Evolutionary conservation across 306 rosid genomes (phyloP), one percentile per base, ranked within the genome.

Genomic region (Spatholobus suberectus): DNA sequence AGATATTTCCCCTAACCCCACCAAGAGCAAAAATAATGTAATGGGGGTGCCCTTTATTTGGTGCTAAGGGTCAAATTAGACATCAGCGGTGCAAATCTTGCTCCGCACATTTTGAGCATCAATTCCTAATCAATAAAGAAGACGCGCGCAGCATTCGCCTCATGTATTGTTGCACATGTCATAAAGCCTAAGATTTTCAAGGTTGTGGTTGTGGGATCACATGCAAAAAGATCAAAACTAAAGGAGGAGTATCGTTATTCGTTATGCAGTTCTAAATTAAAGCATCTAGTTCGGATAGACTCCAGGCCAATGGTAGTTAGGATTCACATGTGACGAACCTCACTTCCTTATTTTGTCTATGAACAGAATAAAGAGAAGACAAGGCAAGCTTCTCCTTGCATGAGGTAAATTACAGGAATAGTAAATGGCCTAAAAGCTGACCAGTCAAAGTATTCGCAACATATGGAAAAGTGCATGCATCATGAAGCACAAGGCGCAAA

Each of bases 391-490:
- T 52, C 8, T 68, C 51, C 35, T 68, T 44, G 79, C 58, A 46
- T 72, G 47, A 68, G 8, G 13, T 46, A 59, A 47, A 65, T 18
- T 4, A 14, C 38, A 6, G 10, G 5, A 62, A 15, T 29, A 62
- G 23, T 18, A 62, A 63, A 63, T 58, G 41, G 40, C 69, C 82
- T 15, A 66, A 52, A 57, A 59, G 55, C 20, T 90, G 91, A 90
- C 87, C 81, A 57, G 90, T 88, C 90, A 90, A 88, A 67, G 29
- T 73, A 85, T 69, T 41, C 18, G 2, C 6, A 69, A 47, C 85
- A 79, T n/a, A n/a, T 69, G 44, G 84, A 80, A 90, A 79, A 51
- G 75, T 85, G 27, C 86, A 80, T 84, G 40, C 79, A 74, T 57
- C 70, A 38, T 40, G 27, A 57, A 38, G 8, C 71, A 41, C 70